Evolutionary conservation across 169 alveolate species (phyloP), one percentile per base, ranked within the genome.

Genomic region (Plasmodium sp.): DNA sequence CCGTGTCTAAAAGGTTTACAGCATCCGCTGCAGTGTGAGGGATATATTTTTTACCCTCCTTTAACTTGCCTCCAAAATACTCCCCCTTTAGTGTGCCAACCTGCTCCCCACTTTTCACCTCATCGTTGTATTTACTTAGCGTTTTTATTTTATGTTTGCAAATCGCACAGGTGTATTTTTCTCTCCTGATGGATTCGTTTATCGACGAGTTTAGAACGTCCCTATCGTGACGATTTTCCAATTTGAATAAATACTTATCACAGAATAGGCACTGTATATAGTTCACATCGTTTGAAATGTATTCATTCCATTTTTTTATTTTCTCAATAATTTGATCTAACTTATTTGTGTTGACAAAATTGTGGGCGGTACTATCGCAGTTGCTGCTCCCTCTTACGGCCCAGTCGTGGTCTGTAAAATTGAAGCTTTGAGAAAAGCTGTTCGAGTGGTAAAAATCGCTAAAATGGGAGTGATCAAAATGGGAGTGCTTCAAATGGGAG

Each of bases 61-160:
- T 43, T 67, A 43, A 22, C 33, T 71, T 36, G n/a, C 36, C 72
- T 41, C 72, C 83, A 41, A 7, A 16, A 84, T 34, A 16, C 33
- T 54, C 62, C 33, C 48, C 67, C 14, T 67, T 67, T 74, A 75
- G 36, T 86, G 41, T 79, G 67, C 45, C 34, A 58, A 41, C 33
- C 62, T 34, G 81, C 31, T 67, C 67, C 51, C 62, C 71, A 27
- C 10, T 43, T 67, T 18, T 18, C 45, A 67, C 16, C 14, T 12
- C 54, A 41, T 67, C 18, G n/a, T 84, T 84, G 83, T 86, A 86
- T 86, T 86, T 86, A 75, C 67, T 75, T 77, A 75, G 48, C 62
- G 67, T 58, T 77, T 27, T 86, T 77, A 86, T 51, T 77, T 86
- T 86, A 86, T 86, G 86, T 39, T 75, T 86, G 33, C 93, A 86